A percentile compares a stretch with the other conserved stretches of the same genome.
Conservation (phyloP, 148 eudicot genomes). For the Rheum nobile region DNA sequence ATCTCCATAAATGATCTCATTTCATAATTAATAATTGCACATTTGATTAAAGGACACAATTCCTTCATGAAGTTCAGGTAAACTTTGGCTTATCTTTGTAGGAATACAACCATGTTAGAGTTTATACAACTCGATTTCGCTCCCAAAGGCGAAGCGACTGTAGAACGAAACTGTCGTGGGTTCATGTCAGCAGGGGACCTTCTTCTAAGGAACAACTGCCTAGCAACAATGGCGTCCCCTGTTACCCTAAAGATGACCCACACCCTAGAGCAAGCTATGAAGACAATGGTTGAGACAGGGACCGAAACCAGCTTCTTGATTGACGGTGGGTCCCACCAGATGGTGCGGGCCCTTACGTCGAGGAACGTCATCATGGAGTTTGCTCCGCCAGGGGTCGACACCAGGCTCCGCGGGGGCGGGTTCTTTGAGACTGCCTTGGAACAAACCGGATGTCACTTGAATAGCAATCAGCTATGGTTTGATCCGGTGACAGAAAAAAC, state of each 20-base stretch:
- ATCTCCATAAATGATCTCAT: too few species aligned
- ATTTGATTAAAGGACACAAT: too few species aligned
- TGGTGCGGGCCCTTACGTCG: conserved; percentile 19
- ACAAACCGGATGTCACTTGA: conserved; percentile 32
- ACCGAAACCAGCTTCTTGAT: conserved; percentile 30
- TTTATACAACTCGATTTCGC: conserved; percentile 13
- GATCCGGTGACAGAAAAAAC: too few species aligned
- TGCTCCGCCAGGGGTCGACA: conserved; percentile 42
- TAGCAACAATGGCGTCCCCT: conserved; percentile 26
- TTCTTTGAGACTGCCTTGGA: conserved; percentile 34
- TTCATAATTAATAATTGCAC: too few species aligned
- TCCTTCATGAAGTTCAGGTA: background rate
- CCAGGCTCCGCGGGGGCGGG: conserved; percentile 27
- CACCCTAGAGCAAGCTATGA: conserved; percentile 29
- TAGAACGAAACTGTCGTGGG: conserved; percentile 12
- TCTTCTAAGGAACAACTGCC: conserved; percentile 12
- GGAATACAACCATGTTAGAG: conserved; percentile 15
- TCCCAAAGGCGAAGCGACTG: background rate
- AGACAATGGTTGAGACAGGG: conserved; percentile 19
- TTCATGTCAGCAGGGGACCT: conserved; percentile 13
- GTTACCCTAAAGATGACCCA: conserved; percentile 17
- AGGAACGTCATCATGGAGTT: conserved; percentile 31
- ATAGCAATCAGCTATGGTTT: too few species aligned
- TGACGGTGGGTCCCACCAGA: conserved; percentile 10
- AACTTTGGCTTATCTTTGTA: conserved; percentile 1